Evolutionary conservation across 805 yeast species (phyloP).

Genomic region (Yamadazyma nakazawae): DNA sequence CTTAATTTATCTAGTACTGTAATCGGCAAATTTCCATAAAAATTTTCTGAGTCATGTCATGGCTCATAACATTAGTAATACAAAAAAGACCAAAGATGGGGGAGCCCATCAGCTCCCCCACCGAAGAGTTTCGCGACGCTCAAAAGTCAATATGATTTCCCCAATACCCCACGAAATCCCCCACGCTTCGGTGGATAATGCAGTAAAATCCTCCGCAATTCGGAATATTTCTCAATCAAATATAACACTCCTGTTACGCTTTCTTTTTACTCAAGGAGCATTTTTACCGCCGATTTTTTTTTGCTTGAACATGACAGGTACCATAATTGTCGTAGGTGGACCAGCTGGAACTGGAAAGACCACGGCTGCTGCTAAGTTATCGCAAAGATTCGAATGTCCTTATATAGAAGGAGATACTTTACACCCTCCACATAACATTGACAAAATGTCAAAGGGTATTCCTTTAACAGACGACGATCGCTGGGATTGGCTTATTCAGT

Average conservation of each 20-base stretch:
- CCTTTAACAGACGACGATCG: constrained; percentile 89
- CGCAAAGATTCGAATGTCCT: constrained; percentile 44
- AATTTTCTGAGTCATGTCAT: no score
- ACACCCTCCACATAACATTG: constrained; percentile 69
- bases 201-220: constrained; percentile 5
- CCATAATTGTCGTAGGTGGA: constrained; percentile 75
- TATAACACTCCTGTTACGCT: constrained; percentile 1
- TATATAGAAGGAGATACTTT: constrained; percentile 84
- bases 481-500: constrained; percentile 76
- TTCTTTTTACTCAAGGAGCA: background rate
- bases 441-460: constrained; percentile 76
- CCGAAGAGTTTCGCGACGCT: background rate
- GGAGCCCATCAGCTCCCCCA: background rate
- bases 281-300: background rate
- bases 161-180: constrained; percentile 4
- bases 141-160: background rate
- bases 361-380: constrained; percentile 60
- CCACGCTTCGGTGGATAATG: constrained; percentile 2
- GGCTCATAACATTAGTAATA: no score
- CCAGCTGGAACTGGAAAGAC: constrained; percentile 97
- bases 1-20: no score
- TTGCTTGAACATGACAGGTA: constrained; percentile 9
- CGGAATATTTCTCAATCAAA: constrained; percentile 3
- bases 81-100: background rate
- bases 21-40: no score